Evolutionary conservation across 2,329 filamentous ascomycete species (phyloP), one percentile per base, ranked within the genome.

Genomic region (Pseudopyrenochaeta lycopersici): DNA sequence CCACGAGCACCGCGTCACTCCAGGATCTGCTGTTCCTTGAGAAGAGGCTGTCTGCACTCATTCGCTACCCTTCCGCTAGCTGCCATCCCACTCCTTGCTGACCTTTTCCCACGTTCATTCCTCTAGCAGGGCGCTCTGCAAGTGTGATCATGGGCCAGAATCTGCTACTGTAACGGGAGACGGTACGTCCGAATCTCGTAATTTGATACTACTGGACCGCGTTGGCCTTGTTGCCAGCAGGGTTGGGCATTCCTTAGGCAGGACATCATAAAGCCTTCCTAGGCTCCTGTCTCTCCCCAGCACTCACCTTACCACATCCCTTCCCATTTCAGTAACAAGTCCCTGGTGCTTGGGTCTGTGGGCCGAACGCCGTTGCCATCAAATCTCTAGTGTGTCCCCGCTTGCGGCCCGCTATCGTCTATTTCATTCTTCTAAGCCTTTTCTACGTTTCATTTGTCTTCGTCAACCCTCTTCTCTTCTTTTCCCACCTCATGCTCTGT

Each of bases 141-240:
- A 67, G 65, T 72, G 71, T 71, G 62, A 69, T 57, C 48, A 66
- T 72, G 64, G 62, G 55, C 51, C 61, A 63, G 42, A 52, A 48
- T 52, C 54, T 60, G 57, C 58, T 60, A 56, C 52, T 62, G 62
- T 69, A 63, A 62, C 55, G 49, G 62, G 54, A 62, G 38, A 55
- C 62, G 62, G 70, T 73, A 66, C 70, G 71, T 72, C 54, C 59
- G 59, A 53, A 52, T 56, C 51, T 57, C 58, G 61, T 63, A 64
- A 54, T 60, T 56, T 61, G 58, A 62, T 58, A 46, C 57, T 64
- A 63, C 60, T 68, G 54, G 58, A 48, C 49, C 51, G 54, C 44
- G 33, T 50, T 56, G 40, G 54, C 48, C 54, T 58, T 62, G 21
- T 60, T 62, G 58, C 49, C 52, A 38, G 46, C 52, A 61, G 44